Evolutionary conservation across 2,329 filamentous ascomycete species (phyloP).

Genomic region (Penicillium hesseltinei): DNA sequence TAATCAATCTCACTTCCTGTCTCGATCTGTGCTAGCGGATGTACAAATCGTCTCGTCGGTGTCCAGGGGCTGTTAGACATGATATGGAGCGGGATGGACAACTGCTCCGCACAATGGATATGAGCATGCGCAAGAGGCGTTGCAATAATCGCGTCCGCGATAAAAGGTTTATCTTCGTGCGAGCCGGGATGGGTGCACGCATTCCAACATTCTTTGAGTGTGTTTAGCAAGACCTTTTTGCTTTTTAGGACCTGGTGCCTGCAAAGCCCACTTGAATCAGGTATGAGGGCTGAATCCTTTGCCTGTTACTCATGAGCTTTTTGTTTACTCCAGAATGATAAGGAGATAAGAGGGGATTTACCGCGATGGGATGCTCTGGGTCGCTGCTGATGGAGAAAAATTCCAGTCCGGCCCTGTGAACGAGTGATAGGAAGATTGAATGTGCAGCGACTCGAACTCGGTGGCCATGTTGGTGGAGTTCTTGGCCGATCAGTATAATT

Average conservation of each 20-base stretch:
- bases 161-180: not conserved
- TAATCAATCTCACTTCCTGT: not conserved
- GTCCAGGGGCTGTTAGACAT: slow-evolving; percentile 10
- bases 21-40: slow-evolving; percentile 3
- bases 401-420: slow-evolving; percentile 1
- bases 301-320: not conserved
- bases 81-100: slow-evolving; percentile 10
- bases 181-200: not conserved
- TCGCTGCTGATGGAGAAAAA: slow-evolving; percentile 9
- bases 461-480: not conserved
- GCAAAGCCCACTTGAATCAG: not conserved
- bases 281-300: not conserved
- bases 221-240: not conserved
- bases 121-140: slow-evolving; percentile 10
- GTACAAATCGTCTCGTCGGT: slow-evolving; percentile 3
- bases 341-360: too few relatives aligned
- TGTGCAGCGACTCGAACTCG: slow-evolving; percentile 5
- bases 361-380: slow-evolving; percentile 9
- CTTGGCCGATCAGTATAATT: not conserved
- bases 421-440: not conserved
- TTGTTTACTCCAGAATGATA: not conserved
- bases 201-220: slow-evolving; percentile 8
- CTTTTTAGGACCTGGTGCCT: not conserved
- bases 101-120: slow-evolving; percentile 7
- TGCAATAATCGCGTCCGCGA: slow-evolving; percentile 7